Conservation (phyloP, 2,329 filamentous ascomycete species). For the Diplocarpon mali region DNA sequence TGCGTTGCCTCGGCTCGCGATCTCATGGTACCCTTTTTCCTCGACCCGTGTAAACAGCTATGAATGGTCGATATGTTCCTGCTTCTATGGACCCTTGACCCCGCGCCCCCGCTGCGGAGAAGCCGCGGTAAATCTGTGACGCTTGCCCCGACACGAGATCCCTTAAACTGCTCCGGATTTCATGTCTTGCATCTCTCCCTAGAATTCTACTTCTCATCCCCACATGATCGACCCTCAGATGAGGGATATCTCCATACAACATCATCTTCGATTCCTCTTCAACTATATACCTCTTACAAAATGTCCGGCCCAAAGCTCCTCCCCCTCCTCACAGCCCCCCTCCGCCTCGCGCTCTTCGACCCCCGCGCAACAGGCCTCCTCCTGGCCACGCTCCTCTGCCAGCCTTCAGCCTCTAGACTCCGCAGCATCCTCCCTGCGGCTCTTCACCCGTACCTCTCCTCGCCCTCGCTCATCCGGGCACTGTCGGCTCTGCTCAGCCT, state of each 20-base stretch:
- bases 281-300: not conserved
- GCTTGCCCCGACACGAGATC: too few species aligned
- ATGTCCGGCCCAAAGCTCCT: conserved; percentile 2
- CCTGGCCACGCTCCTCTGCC: conserved; percentile 19
- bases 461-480: conserved; percentile 10
- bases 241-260: not conserved
- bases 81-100: too few species aligned
- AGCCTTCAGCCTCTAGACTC: conserved; percentile 14
- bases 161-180: too few species aligned
- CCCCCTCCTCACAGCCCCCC: conserved; percentile 4
- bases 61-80: too few species aligned
- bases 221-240: not conserved
- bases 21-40: too few species aligned
- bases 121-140: too few species aligned
- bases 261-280: not conserved
- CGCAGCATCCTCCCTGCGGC: conserved; percentile 12
- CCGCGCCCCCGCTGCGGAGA: too few species aligned
- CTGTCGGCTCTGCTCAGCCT: conserved; percentile 34
- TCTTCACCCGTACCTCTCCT: conserved; percentile 13
- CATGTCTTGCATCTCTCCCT: too few species aligned
- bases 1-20: too few species aligned
- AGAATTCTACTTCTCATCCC: too few species aligned
- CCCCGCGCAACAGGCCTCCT: conserved; percentile 16
- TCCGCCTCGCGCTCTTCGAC: conserved; percentile 11
- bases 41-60: too few species aligned